A percentile compares a stretch with the other conserved stretches of the same genome.
phyloP scores from a whole-genome alignment of 805 yeast genomes.

The Yueomyces sp. region DNA sequence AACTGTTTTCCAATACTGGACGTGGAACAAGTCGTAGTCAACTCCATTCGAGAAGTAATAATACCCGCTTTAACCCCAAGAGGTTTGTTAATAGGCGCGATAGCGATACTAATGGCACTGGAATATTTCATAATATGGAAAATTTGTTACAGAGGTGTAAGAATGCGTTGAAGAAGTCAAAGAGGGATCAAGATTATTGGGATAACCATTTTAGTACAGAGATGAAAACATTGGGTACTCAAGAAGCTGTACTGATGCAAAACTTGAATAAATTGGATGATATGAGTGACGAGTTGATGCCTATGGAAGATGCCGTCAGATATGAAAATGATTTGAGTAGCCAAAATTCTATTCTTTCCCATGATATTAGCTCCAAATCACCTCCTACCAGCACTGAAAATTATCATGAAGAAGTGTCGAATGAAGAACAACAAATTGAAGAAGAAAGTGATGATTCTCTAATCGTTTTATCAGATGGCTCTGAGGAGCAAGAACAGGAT shows the following conservation, averaged over 20 bases:
- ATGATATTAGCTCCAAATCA: no score
- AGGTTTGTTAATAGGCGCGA: no score
- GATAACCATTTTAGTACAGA: conserved; percentile 6
- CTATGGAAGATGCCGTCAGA: no score
- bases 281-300: no score
- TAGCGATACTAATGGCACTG: no score
- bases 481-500: background rate
- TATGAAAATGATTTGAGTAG: no score
- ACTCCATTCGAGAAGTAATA: no score
- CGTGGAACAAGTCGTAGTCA: no score
- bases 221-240: background rate
- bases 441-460: background rate
- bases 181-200: conserved; percentile 7
- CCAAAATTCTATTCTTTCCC: no score
- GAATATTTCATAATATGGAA: background rate
- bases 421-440: background rate
- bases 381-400: no score
- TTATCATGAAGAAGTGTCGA: background rate
- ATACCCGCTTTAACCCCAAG: no score
- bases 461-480: background rate
- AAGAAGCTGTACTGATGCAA: background rate
- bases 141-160: conserved; percentile 10
- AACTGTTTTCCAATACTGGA: no score
- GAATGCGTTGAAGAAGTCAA: conserved; percentile 5
- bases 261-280: background rate